phyloP scores from a whole-genome alignment of 805 yeast species.

The Kuraishia hungarica region DNA sequence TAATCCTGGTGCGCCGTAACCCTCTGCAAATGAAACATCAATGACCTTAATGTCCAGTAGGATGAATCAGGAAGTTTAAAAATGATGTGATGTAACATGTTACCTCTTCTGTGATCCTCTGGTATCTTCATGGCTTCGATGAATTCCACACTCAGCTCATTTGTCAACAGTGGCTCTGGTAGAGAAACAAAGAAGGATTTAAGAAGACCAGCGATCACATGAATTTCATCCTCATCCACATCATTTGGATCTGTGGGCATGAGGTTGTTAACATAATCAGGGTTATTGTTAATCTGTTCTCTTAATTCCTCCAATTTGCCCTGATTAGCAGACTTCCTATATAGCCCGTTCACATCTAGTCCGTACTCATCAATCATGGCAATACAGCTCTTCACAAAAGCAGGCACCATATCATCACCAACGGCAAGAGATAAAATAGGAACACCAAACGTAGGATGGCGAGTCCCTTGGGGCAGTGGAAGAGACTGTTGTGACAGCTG shows the following conservation, averaged over 20 bases:
- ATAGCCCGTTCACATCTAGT: conserved; percentile 78
- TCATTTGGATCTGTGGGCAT: conserved; percentile 47
- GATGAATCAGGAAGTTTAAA: conserved; percentile 91
- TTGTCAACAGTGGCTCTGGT: conserved; percentile 80
- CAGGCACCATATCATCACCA: conserved; percentile 90
- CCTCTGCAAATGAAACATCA: conserved; percentile 71
- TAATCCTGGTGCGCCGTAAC: conserved; percentile 52
- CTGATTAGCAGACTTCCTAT: conserved; percentile 76
- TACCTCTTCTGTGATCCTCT: conserved; percentile 45
- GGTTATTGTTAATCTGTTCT: conserved; percentile 67
- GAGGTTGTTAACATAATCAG: conserved; percentile 42
- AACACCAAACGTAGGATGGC: conserved; percentile 54
- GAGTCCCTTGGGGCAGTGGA: not conserved
- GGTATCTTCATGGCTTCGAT: conserved; percentile 63
- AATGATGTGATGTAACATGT: conserved; percentile 81
- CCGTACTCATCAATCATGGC: conserved; percentile 83
- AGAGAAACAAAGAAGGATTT: conserved; percentile 77
- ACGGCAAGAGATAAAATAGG: conserved; percentile 70
- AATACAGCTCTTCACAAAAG: conserved; percentile 82
- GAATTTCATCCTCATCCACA: conserved; percentile 72
- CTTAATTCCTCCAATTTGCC: conserved; percentile 65
- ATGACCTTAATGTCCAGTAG: conserved; percentile 80
- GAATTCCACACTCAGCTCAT: conserved; percentile 51
- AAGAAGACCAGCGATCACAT: conserved; percentile 78
- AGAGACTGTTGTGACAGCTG: not conserved